phyloP scores from a whole-genome alignment of 495 filamentous ascomycete species.

The Tuber magnatum region DNA sequence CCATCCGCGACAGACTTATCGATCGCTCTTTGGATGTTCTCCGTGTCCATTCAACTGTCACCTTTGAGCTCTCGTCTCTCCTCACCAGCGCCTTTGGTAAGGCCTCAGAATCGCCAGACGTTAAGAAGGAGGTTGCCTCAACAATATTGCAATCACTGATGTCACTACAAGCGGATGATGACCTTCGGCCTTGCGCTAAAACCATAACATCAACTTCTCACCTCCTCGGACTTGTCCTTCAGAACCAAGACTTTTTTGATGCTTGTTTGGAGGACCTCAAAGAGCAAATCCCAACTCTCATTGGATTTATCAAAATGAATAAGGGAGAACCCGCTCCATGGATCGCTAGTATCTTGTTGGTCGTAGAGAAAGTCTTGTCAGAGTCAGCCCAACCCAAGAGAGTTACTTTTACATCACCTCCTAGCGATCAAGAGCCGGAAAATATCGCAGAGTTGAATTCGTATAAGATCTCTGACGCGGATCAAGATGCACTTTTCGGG shows the following conservation, averaged over 20 bases:
- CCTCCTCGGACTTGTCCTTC: slow-evolving; percentile 78
- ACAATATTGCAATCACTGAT: slow-evolving; percentile 81
- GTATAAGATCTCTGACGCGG: slow-evolving; percentile 49
- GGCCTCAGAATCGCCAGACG: slow-evolving; percentile 54
- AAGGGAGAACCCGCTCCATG: slow-evolving; percentile 76
- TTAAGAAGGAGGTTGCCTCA: slow-evolving; percentile 67
- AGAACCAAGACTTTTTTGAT: slow-evolving; percentile 71
- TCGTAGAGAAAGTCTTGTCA: slow-evolving; percentile 80
- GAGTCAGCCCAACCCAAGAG: slow-evolving; percentile 75
- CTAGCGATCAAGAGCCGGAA: slow-evolving; percentile 52
- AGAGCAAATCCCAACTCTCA: slow-evolving; percentile 65
- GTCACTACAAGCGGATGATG: slow-evolving; percentile 67
- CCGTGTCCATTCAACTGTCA: slow-evolving; percentile 75
- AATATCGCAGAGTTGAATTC: slow-evolving; percentile 47
- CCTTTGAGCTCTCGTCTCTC: slow-evolving; percentile 83
- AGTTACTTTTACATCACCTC: slow-evolving; percentile 63
- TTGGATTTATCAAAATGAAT: slow-evolving; percentile 72
- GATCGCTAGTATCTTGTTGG: slow-evolving; percentile 82
- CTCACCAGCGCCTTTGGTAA: slow-evolving; percentile 70
- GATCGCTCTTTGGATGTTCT: slow-evolving; percentile 86
- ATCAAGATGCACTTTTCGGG: slow-evolving; percentile 63
- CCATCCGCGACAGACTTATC: slow-evolving; percentile 68
- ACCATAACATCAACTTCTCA: slow-evolving; percentile 92
- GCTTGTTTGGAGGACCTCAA: slow-evolving; percentile 67
- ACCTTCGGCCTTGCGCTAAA: slow-evolving; percentile 57